phyloP scores from a whole-genome alignment of 2,329 filamentous ascomycete genomes.

The Aspergillus bombycis region DNA sequence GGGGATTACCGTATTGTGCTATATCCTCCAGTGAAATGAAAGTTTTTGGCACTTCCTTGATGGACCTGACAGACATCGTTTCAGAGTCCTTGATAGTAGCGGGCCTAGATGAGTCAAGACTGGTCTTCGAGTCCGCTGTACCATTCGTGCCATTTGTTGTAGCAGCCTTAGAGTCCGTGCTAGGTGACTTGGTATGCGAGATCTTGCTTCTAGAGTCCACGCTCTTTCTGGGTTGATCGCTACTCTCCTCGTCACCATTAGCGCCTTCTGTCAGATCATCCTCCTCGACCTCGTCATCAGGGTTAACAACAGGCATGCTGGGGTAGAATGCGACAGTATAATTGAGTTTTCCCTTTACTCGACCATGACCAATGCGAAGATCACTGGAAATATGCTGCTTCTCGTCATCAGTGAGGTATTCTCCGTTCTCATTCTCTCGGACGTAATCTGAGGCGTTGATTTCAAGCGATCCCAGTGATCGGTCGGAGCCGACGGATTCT shows the following conservation, averaged over 20 bases:
- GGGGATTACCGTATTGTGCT: slow-evolving; percentile 67
- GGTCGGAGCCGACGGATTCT: slow-evolving; percentile 88
- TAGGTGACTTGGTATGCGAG: slow-evolving; percentile 32
- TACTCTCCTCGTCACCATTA: slow-evolving; percentile 22
- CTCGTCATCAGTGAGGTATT: slow-evolving; percentile 76
- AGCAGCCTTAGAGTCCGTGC: slow-evolving; percentile 34
- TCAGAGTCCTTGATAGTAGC: slow-evolving; percentile 50
- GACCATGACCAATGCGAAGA: slow-evolving; percentile 73
- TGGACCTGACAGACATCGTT: slow-evolving; percentile 47
- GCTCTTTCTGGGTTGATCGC: slow-evolving; percentile 31
- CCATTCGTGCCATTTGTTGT: slow-evolving; percentile 43
- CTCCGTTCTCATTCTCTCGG: slow-evolving; percentile 73
- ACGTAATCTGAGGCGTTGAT: slow-evolving; percentile 79
- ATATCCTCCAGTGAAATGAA: slow-evolving; percentile 79
- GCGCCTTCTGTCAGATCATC: slow-evolving; percentile 50
- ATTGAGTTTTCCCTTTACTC: slow-evolving; percentile 76
- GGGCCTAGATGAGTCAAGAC: slow-evolving; percentile 41
- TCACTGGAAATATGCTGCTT: slow-evolving; percentile 69
- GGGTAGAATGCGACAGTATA: slow-evolving; percentile 92
- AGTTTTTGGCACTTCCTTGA: slow-evolving; percentile 71
- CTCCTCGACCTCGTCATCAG: slow-evolving; percentile 66
- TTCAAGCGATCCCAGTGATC: slow-evolving; percentile 81
- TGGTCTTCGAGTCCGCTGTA: slow-evolving; percentile 26
- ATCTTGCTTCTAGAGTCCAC: slow-evolving; percentile 32
- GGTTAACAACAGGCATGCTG: slow-evolving; percentile 82